phyloP scores from a whole-genome alignment of 768 basidiomycete species.

The Hypsizygus marmoreus region DNA sequence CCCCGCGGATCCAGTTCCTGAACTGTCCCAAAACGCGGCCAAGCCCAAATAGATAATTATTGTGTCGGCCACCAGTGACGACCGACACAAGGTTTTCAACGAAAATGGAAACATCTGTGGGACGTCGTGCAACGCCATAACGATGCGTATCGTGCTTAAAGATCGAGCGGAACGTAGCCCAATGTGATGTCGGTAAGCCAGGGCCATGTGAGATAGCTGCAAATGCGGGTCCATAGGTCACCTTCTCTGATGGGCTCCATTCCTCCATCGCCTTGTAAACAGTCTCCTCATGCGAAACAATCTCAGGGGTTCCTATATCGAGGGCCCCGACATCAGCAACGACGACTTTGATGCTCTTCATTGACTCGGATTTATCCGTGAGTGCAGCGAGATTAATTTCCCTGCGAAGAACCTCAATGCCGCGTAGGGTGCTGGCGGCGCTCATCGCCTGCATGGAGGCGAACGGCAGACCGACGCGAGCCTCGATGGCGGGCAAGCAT shows the following conservation, averaged over 20 bases:
- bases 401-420: slow-evolving; percentile 69
- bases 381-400: slow-evolving; percentile 63
- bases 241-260: slow-evolving; percentile 76
- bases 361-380: slow-evolving; percentile 55
- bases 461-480: slow-evolving; percentile 76
- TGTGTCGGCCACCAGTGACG: slow-evolving; percentile 56
- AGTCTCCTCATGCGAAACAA: slow-evolving; percentile 30
- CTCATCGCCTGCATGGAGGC: slow-evolving; percentile 71
- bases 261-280: slow-evolving; percentile 58
- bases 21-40: slow-evolving; percentile 49
- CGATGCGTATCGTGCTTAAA: slow-evolving; percentile 41
- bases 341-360: slow-evolving; percentile 70
- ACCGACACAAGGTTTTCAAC: slow-evolving; percentile 60
- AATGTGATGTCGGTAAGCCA: slow-evolving; percentile 25
- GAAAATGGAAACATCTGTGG: slow-evolving; percentile 58
- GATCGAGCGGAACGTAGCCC: slow-evolving; percentile 29
- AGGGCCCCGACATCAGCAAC: slow-evolving; percentile 74
- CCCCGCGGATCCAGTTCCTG: slow-evolving; percentile 62
- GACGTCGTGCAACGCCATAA: slow-evolving; percentile 49
- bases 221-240: slow-evolving; percentile 74
- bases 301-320: slow-evolving; percentile 29
- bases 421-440: slow-evolving; percentile 71
- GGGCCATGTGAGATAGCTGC: slow-evolving; percentile 43
- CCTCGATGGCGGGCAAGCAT: slow-evolving; percentile 73
- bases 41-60: slow-evolving; percentile 43